These are phyloP conservation scores for Xanthoceras sorbifolium DNA, from an alignment of 345 rosid species.

Conservation along the genomic window DNA sequence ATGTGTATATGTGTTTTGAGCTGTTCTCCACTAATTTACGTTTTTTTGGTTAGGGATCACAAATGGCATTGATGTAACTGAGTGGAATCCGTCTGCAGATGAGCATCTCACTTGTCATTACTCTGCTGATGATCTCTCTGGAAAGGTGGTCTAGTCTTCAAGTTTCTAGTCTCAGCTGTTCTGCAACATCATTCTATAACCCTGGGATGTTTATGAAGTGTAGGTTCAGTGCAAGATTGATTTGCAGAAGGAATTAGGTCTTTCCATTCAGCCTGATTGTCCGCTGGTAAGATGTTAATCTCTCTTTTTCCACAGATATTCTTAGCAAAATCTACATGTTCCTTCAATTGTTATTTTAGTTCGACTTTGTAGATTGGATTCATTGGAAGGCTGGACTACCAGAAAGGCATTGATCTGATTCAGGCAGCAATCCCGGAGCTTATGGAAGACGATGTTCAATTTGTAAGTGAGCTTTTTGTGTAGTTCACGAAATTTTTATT, in stretches of 20 bases:
- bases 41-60: slow-evolving; percentile 63
- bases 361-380: slow-evolving; percentile 73
- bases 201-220: slow-evolving; percentile 23
- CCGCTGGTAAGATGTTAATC: slow-evolving; percentile 62
- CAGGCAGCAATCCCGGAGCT: slow-evolving; percentile 69
- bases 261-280: slow-evolving; percentile 79
- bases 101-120: slow-evolving; percentile 63
- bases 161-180: slow-evolving; percentile 5
- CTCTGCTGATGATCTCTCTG: slow-evolving; percentile 66
- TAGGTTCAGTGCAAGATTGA: slow-evolving; percentile 86
- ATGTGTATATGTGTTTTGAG: slow-evolving; percentile 3
- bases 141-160: slow-evolving; percentile 56
- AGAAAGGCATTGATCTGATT: slow-evolving; percentile 92
- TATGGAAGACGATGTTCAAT: slow-evolving; percentile 85
- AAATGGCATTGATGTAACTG: slow-evolving; percentile 78
- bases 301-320: background rate
- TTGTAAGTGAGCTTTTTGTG: slow-evolving; percentile 63
- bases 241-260: slow-evolving; percentile 87
- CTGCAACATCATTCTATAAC: slow-evolving; percentile 23
- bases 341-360: slow-evolving; percentile 22
- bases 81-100: slow-evolving; percentile 88
- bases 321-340: slow-evolving; percentile 1
- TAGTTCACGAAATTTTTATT: background rate
- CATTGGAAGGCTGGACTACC: slow-evolving; percentile 93
- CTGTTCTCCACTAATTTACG: background rate